Percentiles rank a stretch among this genome's conserved stretches.
phyloP scores from a whole-genome alignment of 805 yeast species.

The Sugiyamaella valdiviana region DNA sequence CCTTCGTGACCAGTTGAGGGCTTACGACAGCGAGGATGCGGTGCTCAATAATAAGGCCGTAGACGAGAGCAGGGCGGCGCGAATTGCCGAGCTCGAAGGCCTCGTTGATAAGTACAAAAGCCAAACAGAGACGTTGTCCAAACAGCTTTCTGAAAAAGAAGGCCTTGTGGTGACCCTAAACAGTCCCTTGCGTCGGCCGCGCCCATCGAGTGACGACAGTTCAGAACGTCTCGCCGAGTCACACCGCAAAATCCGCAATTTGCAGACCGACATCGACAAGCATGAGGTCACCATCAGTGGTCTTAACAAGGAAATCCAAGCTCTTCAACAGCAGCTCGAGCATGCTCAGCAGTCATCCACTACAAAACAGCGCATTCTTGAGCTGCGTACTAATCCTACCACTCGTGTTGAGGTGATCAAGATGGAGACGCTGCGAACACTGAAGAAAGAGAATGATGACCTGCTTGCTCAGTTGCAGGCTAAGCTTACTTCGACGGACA shows the following conservation, averaged over 20 bases:
- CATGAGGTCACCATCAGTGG: constrained; percentile 8
- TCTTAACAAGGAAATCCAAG: constrained; percentile 24
- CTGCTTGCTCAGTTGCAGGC: constrained; percentile 32
- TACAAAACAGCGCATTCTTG: constrained; percentile 41
- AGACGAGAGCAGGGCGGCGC: constrained; percentile 18
- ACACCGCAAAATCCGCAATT: constrained; percentile 10
- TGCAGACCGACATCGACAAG: constrained; percentile 20
- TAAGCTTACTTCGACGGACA: constrained; percentile 21
- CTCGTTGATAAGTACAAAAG: constrained; percentile 51
- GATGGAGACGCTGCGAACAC: constrained; percentile 42
- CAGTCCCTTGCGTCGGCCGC: constrained; percentile 15
- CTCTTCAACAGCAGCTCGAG: constrained; percentile 12
- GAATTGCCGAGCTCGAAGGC: constrained; percentile 37
- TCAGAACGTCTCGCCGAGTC: constrained; percentile 13
- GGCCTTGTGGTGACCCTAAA: constrained; percentile 12
- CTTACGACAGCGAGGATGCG: constrained; percentile 37
- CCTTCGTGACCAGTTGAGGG: constrained; percentile 50
- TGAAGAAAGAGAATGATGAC: constrained; percentile 55
- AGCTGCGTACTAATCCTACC: constrained; percentile 62
- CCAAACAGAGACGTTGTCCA: constrained; percentile 42
- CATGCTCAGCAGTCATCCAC: constrained; percentile 14
- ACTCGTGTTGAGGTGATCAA: constrained; percentile 55
- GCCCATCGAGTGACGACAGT: constrained; percentile 2
- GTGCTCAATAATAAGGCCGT: constrained; percentile 15
- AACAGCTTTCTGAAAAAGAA: constrained; percentile 33